phyloP scores from a whole-genome alignment of 352 stramenopile species.

The Phytophthora meadii region DNA sequence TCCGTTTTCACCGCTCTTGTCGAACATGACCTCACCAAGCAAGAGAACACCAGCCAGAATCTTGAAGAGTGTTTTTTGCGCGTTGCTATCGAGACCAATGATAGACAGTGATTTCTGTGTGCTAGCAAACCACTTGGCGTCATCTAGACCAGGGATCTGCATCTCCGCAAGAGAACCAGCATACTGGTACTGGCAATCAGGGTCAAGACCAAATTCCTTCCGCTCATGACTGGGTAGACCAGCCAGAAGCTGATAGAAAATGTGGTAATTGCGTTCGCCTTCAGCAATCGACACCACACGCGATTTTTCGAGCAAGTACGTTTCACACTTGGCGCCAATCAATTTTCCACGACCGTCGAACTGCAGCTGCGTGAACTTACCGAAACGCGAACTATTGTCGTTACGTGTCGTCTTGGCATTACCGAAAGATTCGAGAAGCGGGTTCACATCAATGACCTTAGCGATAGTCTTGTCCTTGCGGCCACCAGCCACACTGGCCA shows the following conservation, averaged over 20 bases:
- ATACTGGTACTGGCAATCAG: constrained; percentile 76
- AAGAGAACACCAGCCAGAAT: constrained; percentile 93
- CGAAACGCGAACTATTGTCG: constrained; percentile 92
- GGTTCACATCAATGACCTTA: constrained; percentile 93
- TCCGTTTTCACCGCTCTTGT: constrained; percentile 69
- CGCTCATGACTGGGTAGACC: constrained; percentile 65
- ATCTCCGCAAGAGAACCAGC: constrained; percentile 77
- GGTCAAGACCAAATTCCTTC: constrained; percentile 70
- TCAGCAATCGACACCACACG: constrained; percentile 94
- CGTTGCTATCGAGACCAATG: constrained; percentile 68
- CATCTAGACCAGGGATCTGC: constrained; percentile 85
- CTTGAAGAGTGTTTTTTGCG: constrained; percentile 83
- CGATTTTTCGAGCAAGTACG: constrained; percentile 97
- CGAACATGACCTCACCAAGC: constrained; percentile 96
- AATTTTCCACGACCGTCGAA: constrained; percentile 83
- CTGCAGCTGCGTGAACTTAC: constrained; percentile 92
- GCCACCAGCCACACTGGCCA: constrained; percentile 82
- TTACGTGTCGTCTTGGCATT: constrained; percentile 95
- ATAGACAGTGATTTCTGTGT: constrained; percentile 84
- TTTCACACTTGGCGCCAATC: constrained; percentile 91
- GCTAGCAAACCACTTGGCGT: constrained; percentile 82
- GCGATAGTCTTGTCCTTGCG: constrained; percentile 90
- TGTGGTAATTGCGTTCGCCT: constrained; percentile 98
- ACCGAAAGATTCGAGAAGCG: constrained; percentile 94
- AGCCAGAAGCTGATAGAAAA: constrained; percentile 96